phyloP scores from a whole-genome alignment of 768 basidiomycete genomes.

The Panaeolus papilionaceus region DNA sequence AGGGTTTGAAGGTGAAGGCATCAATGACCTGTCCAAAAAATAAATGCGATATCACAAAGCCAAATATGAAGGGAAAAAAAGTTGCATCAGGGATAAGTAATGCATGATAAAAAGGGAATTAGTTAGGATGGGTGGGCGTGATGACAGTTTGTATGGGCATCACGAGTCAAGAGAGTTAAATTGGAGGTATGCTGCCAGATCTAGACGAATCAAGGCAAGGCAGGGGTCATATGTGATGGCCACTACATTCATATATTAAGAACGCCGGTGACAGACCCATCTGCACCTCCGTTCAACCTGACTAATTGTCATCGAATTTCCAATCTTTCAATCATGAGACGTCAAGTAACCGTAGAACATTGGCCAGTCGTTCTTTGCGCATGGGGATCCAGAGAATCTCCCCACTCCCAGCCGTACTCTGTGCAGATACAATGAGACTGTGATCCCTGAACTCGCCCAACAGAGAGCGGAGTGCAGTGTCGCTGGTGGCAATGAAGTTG shows the following conservation, averaged over 20 bases:
- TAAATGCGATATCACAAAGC: too few relatives aligned
- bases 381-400: slow-evolving; percentile 90
- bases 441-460: slow-evolving; percentile 95
- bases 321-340: not conserved
- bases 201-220: too few relatives aligned
- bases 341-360: slow-evolving; percentile 41
- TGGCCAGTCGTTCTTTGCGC: slow-evolving; percentile 72
- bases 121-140: too few relatives aligned
- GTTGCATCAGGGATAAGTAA: too few relatives aligned
- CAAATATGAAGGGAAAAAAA: too few relatives aligned
- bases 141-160: too few relatives aligned
- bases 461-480: slow-evolving; percentile 80
- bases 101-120: too few relatives aligned
- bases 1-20: not conserved
- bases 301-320: not conserved
- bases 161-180: not conserved
- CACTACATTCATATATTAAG: not conserved
- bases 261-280: not conserved
- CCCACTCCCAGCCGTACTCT: slow-evolving; percentile 49
- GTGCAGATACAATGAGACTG: slow-evolving; percentile 68
- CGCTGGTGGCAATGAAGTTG: slow-evolving; percentile 88
- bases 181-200: too few relatives aligned
- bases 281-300: too few relatives aligned
- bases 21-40: too few relatives aligned
- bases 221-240: not conserved